Base-by-base conservation (phyloP, 2,329 filamentous ascomycete species). In the Madurella mycetomatis region DNA sequence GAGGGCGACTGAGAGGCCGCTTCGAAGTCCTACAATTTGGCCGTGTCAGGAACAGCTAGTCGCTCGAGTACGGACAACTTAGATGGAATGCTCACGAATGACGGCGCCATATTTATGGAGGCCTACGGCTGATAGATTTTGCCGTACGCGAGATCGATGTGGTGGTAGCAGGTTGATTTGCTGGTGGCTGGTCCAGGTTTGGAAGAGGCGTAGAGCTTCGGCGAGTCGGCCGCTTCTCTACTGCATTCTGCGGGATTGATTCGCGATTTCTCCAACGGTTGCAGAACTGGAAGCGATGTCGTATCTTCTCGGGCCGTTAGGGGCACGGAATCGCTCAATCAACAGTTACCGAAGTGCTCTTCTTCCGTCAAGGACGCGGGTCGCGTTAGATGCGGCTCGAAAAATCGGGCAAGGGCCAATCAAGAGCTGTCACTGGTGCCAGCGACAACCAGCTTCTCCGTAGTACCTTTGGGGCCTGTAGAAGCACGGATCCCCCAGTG, bases 361-460 rank as follows among this genome's bases (percentile, higher is more conserved):
- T 41, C 37, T 9, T 48, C 16, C 25, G 12, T 32, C 1, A n/a
- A 40, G 43, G 41, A 51, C 47, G 48, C 53, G 51, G 53, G 56
- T 60, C 58, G 60, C 60, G 60, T 58, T 34, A 25, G 49, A 54
- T 61, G 54, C 50, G 30, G 54, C 48, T 60, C 55, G 51, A 61
- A 61, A 61, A 55, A 55, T 57, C 51, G 53, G 54, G 54, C 53
- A 49, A 45, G 43, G 44, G 40, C 18, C 25, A 43, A 45, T 16
- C 30, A 17, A 41, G 41, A 48, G 46, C 52, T 49, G 40, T 16
- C 18, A n/a, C 13, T 11, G 13, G 34, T 9, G 40, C 44, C 48
- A 46, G 37, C 40, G 30, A 34, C 47, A 32, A 17, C 25, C 31
- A 49, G 31, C 37, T 41, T 18, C 31, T 39, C 18, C 15, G 18